A percentile compares a stretch with the other conserved stretches of the same genome.
Evolutionary conservation across 2,329 filamentous ascomycete species (phyloP).

Genomic region (Apiospora malaysiana): DNA sequence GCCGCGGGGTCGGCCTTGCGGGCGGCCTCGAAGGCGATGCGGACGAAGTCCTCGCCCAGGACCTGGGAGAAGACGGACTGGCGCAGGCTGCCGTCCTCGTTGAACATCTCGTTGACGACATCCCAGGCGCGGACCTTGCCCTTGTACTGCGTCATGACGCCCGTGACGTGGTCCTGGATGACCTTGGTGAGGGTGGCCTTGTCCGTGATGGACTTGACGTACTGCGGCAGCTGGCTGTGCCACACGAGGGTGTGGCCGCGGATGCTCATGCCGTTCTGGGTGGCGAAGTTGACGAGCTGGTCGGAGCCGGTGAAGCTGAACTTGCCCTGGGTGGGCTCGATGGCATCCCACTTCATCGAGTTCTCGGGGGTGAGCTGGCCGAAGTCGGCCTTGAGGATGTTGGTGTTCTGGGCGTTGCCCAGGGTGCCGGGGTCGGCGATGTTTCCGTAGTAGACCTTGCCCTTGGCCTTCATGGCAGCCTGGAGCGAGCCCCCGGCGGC

Average conservation of each 20-base stretch:
- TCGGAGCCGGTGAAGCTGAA: conserved; percentile 65
- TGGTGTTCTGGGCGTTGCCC: conserved; percentile 52
- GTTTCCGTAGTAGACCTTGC: conserved; percentile 70
- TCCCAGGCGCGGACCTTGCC: conserved; percentile 61
- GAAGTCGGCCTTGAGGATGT: conserved; percentile 65
- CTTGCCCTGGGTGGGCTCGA: conserved; percentile 44
- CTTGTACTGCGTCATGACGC: conserved; percentile 63
- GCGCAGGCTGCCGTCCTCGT: conserved; percentile 65
- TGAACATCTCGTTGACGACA: conserved; percentile 70
- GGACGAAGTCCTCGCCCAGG: conserved; percentile 72
- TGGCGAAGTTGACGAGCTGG: conserved; percentile 64
- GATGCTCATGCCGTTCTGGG: conserved; percentile 60
- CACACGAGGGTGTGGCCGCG: conserved; percentile 72
- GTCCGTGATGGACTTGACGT: conserved; percentile 56
- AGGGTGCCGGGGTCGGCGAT: conserved; percentile 61
- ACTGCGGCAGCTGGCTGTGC: conserved; percentile 64
- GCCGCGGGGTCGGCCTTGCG: conserved; percentile 68
- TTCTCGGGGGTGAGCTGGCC: conserved; percentile 72
- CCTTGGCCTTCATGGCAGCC: conserved; percentile 59
- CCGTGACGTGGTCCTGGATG: conserved; percentile 65
- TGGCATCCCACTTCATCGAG: conserved; percentile 72
- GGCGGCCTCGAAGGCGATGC: conserved; percentile 73
- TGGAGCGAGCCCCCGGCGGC: background rate
- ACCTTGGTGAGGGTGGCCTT: conserved; percentile 55
- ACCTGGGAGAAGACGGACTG: conserved; percentile 69